A percentile compares a stretch with the other conserved stretches of the same genome.
Evolutionary conservation across 2,329 filamentous ascomycete species (phyloP).

Genomic region (Chrysoporthe cubensis): DNA sequence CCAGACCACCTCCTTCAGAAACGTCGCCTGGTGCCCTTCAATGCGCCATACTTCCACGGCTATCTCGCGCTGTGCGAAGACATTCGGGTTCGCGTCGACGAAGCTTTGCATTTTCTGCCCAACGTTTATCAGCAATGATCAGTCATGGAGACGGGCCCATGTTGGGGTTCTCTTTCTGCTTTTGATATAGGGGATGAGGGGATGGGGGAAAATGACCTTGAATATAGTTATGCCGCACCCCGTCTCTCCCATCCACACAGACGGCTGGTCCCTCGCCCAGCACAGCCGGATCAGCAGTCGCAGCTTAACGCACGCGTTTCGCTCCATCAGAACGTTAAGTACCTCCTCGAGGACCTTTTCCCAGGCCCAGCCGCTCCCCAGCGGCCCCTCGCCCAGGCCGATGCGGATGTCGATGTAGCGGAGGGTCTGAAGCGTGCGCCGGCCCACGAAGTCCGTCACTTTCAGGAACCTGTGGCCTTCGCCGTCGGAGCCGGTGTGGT

Average conservation of each 20-base stretch:
- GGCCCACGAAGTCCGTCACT: conserved; percentile 37
- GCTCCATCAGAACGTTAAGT: conserved; percentile 34
- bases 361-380: conserved; percentile 37
- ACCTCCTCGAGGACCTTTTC: conserved; percentile 34
- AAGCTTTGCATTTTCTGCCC: conserved; percentile 18
- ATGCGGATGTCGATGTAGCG: conserved; percentile 38
- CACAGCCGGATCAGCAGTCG: conserved; percentile 39
- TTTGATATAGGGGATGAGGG: neutral
- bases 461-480: conserved; percentile 32
- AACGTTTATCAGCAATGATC: neutral
- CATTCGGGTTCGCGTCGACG: conserved; percentile 15
- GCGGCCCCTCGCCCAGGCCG: conserved; percentile 36
- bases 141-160: neutral
- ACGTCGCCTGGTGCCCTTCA: conserved; percentile 18
- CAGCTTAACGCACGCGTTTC: conserved; percentile 36
- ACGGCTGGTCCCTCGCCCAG: conserved; percentile 18
- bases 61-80: conserved; percentile 15
- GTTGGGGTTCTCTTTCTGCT: neutral
- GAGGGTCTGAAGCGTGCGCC: conserved; percentile 39
- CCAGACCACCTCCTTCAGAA: neutral
- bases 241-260: neutral
- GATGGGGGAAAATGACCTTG: neutral
- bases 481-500: conserved; percentile 30
- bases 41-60: conserved; percentile 24
- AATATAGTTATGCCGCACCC: neutral